These are phyloP conservation scores for Priceomyces fermenticarens DNA, from an alignment of 805 yeast species.

Conservation along the genomic window DNA sequence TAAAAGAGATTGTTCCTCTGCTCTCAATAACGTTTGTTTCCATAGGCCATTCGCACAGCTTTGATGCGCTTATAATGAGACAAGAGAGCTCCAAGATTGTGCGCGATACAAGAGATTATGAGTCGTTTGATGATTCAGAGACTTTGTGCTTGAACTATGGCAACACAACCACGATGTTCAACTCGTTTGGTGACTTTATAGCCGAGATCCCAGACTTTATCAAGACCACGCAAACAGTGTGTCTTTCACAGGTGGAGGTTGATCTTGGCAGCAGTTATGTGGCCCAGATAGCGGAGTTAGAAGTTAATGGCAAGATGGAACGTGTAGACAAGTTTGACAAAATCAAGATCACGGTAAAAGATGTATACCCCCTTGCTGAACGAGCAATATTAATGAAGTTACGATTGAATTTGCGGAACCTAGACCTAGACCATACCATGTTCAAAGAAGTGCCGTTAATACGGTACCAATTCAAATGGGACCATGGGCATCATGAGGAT, in stretches of 20 bases:
- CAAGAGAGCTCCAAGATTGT: no score
- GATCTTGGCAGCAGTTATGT: slow-evolving; percentile 14
- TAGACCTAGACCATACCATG: slow-evolving; percentile 1
- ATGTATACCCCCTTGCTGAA: slow-evolving; percentile 12
- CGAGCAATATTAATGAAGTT: slow-evolving; percentile 14
- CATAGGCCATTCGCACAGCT: no score
- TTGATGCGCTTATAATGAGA: no score
- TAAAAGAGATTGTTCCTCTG: not conserved
- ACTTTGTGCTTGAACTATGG: slow-evolving; percentile 11
- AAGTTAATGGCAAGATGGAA: slow-evolving; percentile 21
- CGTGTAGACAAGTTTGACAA: slow-evolving; percentile 5
- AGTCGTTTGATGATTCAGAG: not conserved
- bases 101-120: no score
- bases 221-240: slow-evolving; percentile 13
- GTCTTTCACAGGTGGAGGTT: slow-evolving; percentile 19
- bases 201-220: slow-evolving; percentile 11
- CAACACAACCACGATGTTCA: slow-evolving; percentile 15
- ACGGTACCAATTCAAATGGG: not conserved
- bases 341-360: slow-evolving; percentile 11
- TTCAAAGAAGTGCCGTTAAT: not conserved
- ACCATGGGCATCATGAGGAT: not conserved
- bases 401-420: slow-evolving; percentile 3
- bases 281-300: slow-evolving; percentile 17
- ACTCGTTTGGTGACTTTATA: slow-evolving; percentile 15
- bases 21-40: not conserved